Evolutionary conservation across 1,284 basidiomycete species (phyloP), one percentile per base, ranked within the genome.

Genomic region (Sporisorium reilianum): DNA sequence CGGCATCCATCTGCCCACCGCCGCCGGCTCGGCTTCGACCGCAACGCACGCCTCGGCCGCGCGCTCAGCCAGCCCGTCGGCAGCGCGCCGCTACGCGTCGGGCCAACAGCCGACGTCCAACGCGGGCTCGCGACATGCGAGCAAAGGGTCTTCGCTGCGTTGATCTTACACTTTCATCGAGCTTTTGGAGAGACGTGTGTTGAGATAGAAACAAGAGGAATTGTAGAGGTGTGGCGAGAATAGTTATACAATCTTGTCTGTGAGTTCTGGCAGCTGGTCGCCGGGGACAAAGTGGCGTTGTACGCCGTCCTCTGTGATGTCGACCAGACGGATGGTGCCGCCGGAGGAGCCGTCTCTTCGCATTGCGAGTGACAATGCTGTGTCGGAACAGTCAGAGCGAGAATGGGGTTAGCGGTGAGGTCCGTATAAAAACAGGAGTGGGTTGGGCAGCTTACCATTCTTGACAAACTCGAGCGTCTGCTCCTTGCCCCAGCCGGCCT

Each of bases 301-400:
- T 16, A 97, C 95, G 28, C 90, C 90, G 56, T 91, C 92, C 85
- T 97, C 91, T 16, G 93, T 95, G 84, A 99, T 97, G 55, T 98
- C 92, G 76, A 92, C 94, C 92, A 99, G 93, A 55, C 97, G 91
- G 80, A 99, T 96, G 51, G 94, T 93, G 84, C 97, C 97, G 69
- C 97, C 97, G 34, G 95, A 98, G 0, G 94, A 97, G 16, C 97
- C 97, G 86, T 99, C 97, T 86, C 97, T 90, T 49, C 94, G 90
- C 97, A 99, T 99, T 2, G 97, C 97, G 52, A 99, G 89, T 9
- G 94, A 87, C 55, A 99, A 89, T 4, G 97, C 96, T 81, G 62
- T 25, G 55, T 62, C 51, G 51, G 8, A 20, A 51, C 38, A 67
- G 53, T 41, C 22, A 56, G 34, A 36, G 36, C 34, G 20, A 4